Evolutionary conservation across 2,329 filamentous ascomycete genomes (phyloP).

Genomic region (Furcasterigmium sp.): DNA sequence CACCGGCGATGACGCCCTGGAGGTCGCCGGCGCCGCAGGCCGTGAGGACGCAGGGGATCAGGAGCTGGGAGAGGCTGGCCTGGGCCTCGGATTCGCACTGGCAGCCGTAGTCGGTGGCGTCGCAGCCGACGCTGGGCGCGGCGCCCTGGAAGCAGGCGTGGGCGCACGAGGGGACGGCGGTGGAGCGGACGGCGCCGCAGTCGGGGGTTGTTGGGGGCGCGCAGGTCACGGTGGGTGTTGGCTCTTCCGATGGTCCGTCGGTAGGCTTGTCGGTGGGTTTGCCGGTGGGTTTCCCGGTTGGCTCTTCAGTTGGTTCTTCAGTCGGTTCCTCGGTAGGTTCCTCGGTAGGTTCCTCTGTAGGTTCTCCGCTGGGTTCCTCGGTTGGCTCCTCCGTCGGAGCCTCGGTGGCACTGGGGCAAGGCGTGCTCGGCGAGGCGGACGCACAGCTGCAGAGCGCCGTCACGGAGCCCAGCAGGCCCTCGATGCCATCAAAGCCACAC

Average conservation of each 20-base stretch:
- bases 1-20: constrained; percentile 18
- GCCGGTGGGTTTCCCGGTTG: neutral
- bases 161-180: constrained; percentile 20
- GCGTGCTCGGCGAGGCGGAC: constrained; percentile 14
- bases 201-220: constrained; percentile 4
- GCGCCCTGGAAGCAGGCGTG: constrained; percentile 20
- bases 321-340: neutral
- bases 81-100: constrained; percentile 19
- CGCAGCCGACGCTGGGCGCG: constrained; percentile 20
- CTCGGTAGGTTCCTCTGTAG: neutral
- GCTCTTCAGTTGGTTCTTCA: neutral
- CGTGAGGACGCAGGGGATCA: constrained; percentile 21
- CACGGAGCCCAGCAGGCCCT: constrained; percentile 15
- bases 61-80: constrained; percentile 14
- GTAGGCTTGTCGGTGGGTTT: neutral
- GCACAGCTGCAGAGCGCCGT: constrained; percentile 17
- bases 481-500: constrained; percentile 12
- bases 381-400: neutral
- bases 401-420: constrained; percentile 8
- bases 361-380: neutral
- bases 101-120: constrained; percentile 18
- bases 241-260: too few species aligned
- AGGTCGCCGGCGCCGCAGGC: constrained; percentile 17
- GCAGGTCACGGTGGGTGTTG: neutral
- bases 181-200: constrained; percentile 18